These are phyloP conservation scores for Amphichorda felina DNA, from an alignment of 2,329 filamentous ascomycete species.

Conservation along the genomic window DNA sequence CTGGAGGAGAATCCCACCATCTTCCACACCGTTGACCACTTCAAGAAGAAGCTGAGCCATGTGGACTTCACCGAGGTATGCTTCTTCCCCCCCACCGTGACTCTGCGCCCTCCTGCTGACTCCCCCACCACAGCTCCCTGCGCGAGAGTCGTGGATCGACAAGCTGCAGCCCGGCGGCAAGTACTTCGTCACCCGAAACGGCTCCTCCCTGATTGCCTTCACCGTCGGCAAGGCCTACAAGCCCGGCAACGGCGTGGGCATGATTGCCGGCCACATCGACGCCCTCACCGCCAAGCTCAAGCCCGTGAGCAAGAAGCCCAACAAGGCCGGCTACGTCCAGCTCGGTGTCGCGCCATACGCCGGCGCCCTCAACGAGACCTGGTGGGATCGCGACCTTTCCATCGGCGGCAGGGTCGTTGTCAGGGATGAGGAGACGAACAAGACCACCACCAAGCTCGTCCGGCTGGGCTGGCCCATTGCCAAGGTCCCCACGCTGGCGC, in stretches of 20 bases:
- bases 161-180: slow-evolving; percentile 71
- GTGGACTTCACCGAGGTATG: slow-evolving; percentile 62
- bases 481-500: slow-evolving; percentile 79
- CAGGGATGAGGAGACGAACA: slow-evolving; percentile 57
- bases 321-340: slow-evolving; percentile 75
- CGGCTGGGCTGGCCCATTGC: slow-evolving; percentile 94
- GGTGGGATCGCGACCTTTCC: slow-evolving; percentile 93
- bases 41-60: slow-evolving; percentile 58
- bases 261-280: slow-evolving; percentile 88
- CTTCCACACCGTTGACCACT: slow-evolving; percentile 78
- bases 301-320: slow-evolving; percentile 78
- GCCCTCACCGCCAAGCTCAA: slow-evolving; percentile 84
- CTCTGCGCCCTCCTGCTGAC: slow-evolving; percentile 5
- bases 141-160: slow-evolving; percentile 65
- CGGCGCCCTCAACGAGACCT: slow-evolving; percentile 75
- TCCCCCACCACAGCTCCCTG: slow-evolving; percentile 42
- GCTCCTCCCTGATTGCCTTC: slow-evolving; percentile 77
- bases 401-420: slow-evolving; percentile 85
- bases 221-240: slow-evolving; percentile 69
- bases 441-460: slow-evolving; percentile 71
- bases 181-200: slow-evolving; percentile 82
- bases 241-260: slow-evolving; percentile 75
- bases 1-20: slow-evolving; percentile 84
- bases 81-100: slow-evolving; percentile 2
- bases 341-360: slow-evolving; percentile 90